These are phyloP conservation scores for Entomortierella parvispora DNA, from an alignment of 192 early-diverging fungal genomes.

Conservation along the genomic window DNA sequence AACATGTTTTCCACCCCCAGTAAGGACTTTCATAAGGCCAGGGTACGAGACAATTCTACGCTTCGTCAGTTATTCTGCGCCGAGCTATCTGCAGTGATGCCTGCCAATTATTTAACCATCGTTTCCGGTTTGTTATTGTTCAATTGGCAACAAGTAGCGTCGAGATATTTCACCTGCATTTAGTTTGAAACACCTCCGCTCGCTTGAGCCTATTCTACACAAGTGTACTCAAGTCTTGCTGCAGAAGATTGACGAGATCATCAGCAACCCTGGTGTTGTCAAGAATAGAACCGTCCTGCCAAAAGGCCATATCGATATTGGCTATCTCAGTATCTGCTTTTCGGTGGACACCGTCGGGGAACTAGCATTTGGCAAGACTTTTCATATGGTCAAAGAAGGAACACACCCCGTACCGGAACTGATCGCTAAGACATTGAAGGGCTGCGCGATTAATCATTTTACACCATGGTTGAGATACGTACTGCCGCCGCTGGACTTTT, in stretches of 20 bases:
- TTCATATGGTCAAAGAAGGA: conserved; percentile 59
- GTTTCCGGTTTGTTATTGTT: not conserved
- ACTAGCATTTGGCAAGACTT: conserved; percentile 61
- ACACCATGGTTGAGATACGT: conserved; percentile 31
- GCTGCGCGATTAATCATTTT: conserved; percentile 17
- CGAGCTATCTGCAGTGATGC: not conserved
- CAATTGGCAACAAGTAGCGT: conserved; percentile 29
- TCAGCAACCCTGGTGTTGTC: conserved; percentile 8
- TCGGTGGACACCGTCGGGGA: conserved; percentile 64
- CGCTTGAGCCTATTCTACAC: conserved; percentile 56
- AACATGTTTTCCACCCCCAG: conserved; percentile 45
- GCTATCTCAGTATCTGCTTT: conserved; percentile 32
- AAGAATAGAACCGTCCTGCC: conserved; percentile 4
- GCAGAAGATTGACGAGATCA: conserved; percentile 26
- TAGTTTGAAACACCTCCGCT: conserved; percentile 57
- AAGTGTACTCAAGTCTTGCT: conserved; percentile 32
- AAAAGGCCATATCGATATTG: conserved; percentile 51
- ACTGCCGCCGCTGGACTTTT: conserved; percentile 11
- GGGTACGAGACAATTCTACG: conserved; percentile 14
- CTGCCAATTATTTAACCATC: not conserved
- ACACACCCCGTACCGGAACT: conserved; percentile 53
- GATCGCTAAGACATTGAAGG: conserved; percentile 33
- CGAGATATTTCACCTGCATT: conserved; percentile 60
- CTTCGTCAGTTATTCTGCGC: not conserved
- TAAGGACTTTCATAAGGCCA: conserved; percentile 52